A percentile compares a stretch with the other conserved stretches of the same genome.
Conservation (phyloP, 2,329 filamentous ascomycete genomes). For the Penicillium palitans region DNA sequence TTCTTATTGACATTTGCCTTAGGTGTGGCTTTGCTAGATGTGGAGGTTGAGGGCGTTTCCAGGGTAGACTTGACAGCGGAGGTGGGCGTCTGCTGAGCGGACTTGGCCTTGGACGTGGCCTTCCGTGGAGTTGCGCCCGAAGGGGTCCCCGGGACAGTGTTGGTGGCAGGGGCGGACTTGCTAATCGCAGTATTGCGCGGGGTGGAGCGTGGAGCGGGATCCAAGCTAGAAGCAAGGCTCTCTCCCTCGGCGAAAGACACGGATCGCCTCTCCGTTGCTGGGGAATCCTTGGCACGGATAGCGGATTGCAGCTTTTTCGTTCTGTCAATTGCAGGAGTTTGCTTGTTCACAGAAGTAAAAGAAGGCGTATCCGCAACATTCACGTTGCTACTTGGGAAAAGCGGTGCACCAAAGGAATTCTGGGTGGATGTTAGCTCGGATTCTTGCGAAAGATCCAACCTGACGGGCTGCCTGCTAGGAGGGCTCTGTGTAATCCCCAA, state of each 20-base stretch:
- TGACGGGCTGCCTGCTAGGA: conserved; percentile 16
- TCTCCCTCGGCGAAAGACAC: conserved; percentile 31
- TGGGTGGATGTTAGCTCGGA: background rate
- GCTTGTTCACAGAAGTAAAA: background rate
- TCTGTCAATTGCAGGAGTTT: conserved; percentile 17
- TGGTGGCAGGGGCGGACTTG: background rate
- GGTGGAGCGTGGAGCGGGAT: background rate
- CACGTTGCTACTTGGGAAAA: background rate
- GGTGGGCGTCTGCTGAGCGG: background rate
- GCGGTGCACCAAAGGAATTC: background rate
- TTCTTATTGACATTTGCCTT: background rate
- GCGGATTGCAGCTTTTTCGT: conserved; percentile 24
- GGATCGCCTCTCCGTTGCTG: conserved; percentile 24
- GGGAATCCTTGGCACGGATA: conserved; percentile 26
- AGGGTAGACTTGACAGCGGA: background rate
- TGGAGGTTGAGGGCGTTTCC: background rate
- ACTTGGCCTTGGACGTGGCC: background rate
- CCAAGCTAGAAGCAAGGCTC: conserved; percentile 10
- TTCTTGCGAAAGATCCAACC: background rate
- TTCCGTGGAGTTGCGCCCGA: background rate
- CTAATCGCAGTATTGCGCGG: background rate
- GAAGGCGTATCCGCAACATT: background rate
- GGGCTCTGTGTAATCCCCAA: conserved; percentile 33
- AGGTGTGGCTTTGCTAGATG: background rate
- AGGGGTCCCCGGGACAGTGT: background rate